Evolutionary conservation across 805 yeast species (phyloP).

Genomic region (Candida jianshihensis): DNA sequence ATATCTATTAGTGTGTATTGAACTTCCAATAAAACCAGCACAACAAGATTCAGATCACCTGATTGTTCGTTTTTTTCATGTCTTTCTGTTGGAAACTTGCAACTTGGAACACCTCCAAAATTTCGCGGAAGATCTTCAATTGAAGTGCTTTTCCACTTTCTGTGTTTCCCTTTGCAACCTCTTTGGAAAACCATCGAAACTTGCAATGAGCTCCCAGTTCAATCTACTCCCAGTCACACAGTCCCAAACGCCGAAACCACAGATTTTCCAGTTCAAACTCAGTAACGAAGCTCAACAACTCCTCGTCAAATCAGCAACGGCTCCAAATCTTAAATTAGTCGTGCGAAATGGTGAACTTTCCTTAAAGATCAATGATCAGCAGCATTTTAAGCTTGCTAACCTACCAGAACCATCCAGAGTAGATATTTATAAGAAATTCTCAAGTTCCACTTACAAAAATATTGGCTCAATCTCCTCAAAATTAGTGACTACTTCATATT

Average conservation of each 20-base stretch:
- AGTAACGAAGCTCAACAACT: slow-evolving; percentile 4
- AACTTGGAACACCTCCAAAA: no score
- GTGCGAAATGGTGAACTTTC: slow-evolving; percentile 15
- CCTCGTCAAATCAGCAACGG: slow-evolving; percentile 7
- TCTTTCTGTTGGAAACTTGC: no score
- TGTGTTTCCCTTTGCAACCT: no score
- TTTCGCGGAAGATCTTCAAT: no score
- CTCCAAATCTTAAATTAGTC: slow-evolving; percentile 12
- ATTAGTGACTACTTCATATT: slow-evolving; percentile 6
- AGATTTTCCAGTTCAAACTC: slow-evolving; percentile 8
- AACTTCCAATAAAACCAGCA: no score
- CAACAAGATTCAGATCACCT: no score
- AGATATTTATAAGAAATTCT: slow-evolving; percentile 19
- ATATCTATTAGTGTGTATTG: no score
- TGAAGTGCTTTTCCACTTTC: no score
- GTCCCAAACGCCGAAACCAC: neutral
- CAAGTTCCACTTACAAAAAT: slow-evolving; percentile 15
- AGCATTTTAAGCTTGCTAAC: slow-evolving; percentile 2
- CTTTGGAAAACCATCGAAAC: no score
- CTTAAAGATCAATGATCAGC: slow-evolving; percentile 8
- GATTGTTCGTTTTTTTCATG: no score
- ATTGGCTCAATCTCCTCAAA: slow-evolving; percentile 12
- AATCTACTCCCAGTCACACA: neutral
- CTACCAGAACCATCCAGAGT: slow-evolving; percentile 3
- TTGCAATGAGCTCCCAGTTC: neutral